phyloP scores from a whole-genome alignment of 2,329 filamentous ascomycete genomes.

The Graphiopsis chlorocephala region DNA sequence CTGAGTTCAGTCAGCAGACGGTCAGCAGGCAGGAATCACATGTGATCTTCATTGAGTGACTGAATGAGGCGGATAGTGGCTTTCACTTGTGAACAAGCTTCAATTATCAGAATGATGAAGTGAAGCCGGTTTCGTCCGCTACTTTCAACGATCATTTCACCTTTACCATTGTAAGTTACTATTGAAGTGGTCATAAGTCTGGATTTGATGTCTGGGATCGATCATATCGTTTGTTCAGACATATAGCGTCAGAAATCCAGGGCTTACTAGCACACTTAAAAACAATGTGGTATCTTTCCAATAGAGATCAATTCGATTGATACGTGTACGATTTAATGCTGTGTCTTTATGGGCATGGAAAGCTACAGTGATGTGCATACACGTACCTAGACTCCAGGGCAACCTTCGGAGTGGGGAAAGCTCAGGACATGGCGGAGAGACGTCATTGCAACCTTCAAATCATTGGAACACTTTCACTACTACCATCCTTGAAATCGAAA shows the following conservation, averaged over 20 bases:
- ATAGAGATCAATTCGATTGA: not conserved
- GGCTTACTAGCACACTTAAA: not conserved
- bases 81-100: not conserved
- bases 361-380: not conserved
- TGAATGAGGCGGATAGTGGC: not conserved
- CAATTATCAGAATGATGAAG: not conserved
- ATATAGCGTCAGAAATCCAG: not conserved
- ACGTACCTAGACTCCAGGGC: not conserved
- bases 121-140: not conserved
- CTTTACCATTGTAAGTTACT: not conserved
- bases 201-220: not conserved
- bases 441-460: not conserved
- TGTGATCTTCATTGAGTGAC: not conserved
- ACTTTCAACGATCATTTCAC: not conserved
- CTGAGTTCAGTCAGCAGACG: not conserved
- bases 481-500: not conserved
- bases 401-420: not conserved
- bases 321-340: not conserved
- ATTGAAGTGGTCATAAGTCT: not conserved
- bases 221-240: not conserved
- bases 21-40: not conserved
- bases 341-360: too few species aligned
- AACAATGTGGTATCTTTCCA: too few species aligned
- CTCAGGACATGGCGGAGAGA: not conserved
- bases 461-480: not conserved